These are phyloP conservation scores for Venturia oleaginea DNA, from an alignment of 2,329 filamentous ascomycete species.

Conservation along the genomic window DNA sequence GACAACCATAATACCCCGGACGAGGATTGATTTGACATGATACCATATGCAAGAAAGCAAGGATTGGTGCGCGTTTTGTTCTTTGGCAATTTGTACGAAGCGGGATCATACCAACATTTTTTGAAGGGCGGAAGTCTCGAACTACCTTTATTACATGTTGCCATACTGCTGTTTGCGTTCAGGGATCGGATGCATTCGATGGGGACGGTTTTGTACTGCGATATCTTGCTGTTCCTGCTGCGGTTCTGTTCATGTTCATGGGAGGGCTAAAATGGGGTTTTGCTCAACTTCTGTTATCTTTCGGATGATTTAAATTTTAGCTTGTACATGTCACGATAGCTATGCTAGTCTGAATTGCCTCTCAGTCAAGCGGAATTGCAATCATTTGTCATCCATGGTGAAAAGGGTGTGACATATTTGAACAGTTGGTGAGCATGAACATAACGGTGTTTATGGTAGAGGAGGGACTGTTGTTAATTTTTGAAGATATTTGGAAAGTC, in stretches of 20 bases:
- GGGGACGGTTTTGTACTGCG: background rate
- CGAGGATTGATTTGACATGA: background rate
- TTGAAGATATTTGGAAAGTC: too few relatives aligned
- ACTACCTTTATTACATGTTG: background rate
- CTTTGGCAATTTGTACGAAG: background rate
- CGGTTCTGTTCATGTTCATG: background rate
- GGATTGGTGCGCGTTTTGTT: background rate
- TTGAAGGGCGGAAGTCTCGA: background rate
- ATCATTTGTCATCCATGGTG: too few relatives aligned
- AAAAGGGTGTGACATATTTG: too few relatives aligned
- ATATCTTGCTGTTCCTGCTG: background rate
- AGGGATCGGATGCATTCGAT: background rate
- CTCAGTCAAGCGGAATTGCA: background rate
- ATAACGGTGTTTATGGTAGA: too few relatives aligned
- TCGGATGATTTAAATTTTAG: background rate
- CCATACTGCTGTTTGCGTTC: background rate
- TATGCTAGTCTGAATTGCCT: background rate
- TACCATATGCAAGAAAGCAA: constrained; percentile 2
- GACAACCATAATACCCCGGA: background rate
- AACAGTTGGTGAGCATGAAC: too few relatives aligned
- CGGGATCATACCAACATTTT: background rate
- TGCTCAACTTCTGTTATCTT: background rate
- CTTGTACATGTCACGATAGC: background rate
- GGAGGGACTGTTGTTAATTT: too few relatives aligned
- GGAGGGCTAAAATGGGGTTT: background rate